Evolutionary conservation across 2,329 filamentous ascomycete species (phyloP), one percentile per base, ranked within the genome.

Genomic region (Alternaria angustiovoidea): DNA sequence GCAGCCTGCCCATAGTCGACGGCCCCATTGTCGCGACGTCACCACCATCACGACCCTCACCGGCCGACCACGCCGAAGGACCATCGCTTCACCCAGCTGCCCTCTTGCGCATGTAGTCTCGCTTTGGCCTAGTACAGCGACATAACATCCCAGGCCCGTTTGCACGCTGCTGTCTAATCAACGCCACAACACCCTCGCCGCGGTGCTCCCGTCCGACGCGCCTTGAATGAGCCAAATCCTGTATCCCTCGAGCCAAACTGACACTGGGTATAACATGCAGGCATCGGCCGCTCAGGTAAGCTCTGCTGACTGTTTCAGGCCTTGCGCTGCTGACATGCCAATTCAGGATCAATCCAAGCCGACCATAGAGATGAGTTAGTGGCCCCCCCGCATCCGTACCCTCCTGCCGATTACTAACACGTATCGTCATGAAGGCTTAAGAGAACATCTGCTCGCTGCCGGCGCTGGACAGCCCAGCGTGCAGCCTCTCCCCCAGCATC

Each of bases 401-500:
- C 53, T 54, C 52, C 38, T 55, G 26, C 46, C 59, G 66, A 71
- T 77, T 73, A 77, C 75, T 78, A 75, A 78, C 73, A 38, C 54
- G 46, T 58, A 26, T 60, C 59, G 41, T 57, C 5, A 52, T 57
- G n/a, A 69, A 89, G 87, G 86, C 75, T 83, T 89, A 73, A 84
- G 87, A 78, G 87, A 89, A 73, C 87, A 88, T 70, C 85, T 89
- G 44, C 82, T 89, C 68, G 86, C 84, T 69, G 81, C 82, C 55
- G 83, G 84, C 61, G 79, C 81, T 53, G 79, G 77, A 64, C 78
- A 81, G 66, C 71, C 74, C 54, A 70, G 65, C 60, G 71, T 71
- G n/a, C 74, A 71, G 63, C 67, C 68, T 76, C 80, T 63, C 54
- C 67, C 61, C 43, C 75, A 63, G 68, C 76, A 66, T 49, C 63